Evolutionary conservation across 768 basidiomycete genomes (phyloP).

Genomic region (Rhizopogon vinicolor): DNA sequence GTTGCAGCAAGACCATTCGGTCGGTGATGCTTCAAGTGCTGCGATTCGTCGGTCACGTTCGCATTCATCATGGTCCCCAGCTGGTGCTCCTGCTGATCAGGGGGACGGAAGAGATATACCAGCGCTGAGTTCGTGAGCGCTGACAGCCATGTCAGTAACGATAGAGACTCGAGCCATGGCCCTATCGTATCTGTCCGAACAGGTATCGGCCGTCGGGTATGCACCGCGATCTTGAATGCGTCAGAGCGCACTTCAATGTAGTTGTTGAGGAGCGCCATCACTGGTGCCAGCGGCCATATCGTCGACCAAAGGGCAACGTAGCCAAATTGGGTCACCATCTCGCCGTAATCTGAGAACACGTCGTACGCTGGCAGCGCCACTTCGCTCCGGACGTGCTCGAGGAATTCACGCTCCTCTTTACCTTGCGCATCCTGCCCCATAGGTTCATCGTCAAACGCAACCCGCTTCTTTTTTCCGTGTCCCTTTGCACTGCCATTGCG

Average conservation of each 20-base stretch:
- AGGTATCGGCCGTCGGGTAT: conserved; percentile 81
- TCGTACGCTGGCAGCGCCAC: conserved; percentile 77
- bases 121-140: conserved; percentile 87
- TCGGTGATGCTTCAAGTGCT: conserved; percentile 11
- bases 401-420: conserved; percentile 69
- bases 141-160: conserved; percentile 86
- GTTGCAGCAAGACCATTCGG: conserved; percentile 31
- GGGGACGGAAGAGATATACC: conserved; percentile 81
- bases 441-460: conserved; percentile 65
- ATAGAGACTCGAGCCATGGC: conserved; percentile 87
- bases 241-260: conserved; percentile 88
- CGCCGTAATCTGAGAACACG: conserved; percentile 84
- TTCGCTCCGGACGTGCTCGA: conserved; percentile 75
- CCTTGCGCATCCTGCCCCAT: conserved; percentile 24
- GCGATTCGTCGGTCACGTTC: conserved; percentile 1
- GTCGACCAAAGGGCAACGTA: conserved; percentile 90
- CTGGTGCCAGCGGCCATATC: conserved; percentile 90
- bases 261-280: conserved; percentile 90
- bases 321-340: conserved; percentile 96
- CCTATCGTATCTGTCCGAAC: conserved; percentile 88
- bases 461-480: conserved; percentile 53
- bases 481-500: conserved; percentile 16
- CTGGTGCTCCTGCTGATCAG: conserved; percentile 12
- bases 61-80: background rate
- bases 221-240: conserved; percentile 91